These are phyloP conservation scores for Phytophthora idaei DNA, from an alignment of 352 stramenopile genomes.

Conservation along the genomic window DNA sequence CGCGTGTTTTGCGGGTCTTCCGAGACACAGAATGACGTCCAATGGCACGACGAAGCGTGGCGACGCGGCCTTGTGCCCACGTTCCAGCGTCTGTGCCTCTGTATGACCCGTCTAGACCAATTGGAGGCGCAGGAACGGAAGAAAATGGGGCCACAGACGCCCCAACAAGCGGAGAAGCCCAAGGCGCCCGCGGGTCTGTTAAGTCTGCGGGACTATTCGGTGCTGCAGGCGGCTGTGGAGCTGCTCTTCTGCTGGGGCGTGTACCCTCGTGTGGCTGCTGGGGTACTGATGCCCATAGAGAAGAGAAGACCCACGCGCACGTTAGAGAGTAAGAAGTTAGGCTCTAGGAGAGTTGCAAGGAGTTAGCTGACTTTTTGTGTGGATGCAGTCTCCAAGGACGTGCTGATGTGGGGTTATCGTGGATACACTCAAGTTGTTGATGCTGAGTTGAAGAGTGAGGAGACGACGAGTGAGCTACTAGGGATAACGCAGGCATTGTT, in stretches of 20 bases:
- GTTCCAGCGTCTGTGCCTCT: slow-evolving; percentile 48
- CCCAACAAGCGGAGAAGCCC: slow-evolving; percentile 30
- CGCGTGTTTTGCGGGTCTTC: slow-evolving; percentile 34
- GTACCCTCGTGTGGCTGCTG: slow-evolving; percentile 55
- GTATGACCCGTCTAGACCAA: slow-evolving; percentile 54
- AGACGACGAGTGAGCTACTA: slow-evolving; percentile 43
- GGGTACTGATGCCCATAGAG: slow-evolving; percentile 61
- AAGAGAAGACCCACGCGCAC: slow-evolving; percentile 79
- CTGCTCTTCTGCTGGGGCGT: slow-evolving; percentile 75
- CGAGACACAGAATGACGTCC: slow-evolving; percentile 4
- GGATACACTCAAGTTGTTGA: slow-evolving; percentile 21
- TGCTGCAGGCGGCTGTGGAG: slow-evolving; percentile 80
- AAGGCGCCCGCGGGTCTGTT: slow-evolving; percentile 68
- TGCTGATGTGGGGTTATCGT: slow-evolving; percentile 54
- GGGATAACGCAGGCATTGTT: slow-evolving; percentile 54
- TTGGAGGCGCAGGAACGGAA: slow-evolving; percentile 37
- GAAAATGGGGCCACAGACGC: slow-evolving; percentile 4
- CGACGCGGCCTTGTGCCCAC: slow-evolving; percentile 41
- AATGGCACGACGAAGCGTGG: slow-evolving; percentile 40
- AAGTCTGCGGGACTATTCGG: slow-evolving; percentile 85
- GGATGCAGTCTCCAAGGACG: slow-evolving; percentile 54
- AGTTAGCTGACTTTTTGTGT: slow-evolving; percentile 9
- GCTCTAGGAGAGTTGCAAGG: not conserved
- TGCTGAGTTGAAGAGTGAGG: slow-evolving; percentile 15
- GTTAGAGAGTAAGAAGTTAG: slow-evolving; percentile 65